These are phyloP conservation scores for Pyrenophora tritici-repentis DNA, from an alignment of 2,329 filamentous ascomycete species.

Conservation along the genomic window DNA sequence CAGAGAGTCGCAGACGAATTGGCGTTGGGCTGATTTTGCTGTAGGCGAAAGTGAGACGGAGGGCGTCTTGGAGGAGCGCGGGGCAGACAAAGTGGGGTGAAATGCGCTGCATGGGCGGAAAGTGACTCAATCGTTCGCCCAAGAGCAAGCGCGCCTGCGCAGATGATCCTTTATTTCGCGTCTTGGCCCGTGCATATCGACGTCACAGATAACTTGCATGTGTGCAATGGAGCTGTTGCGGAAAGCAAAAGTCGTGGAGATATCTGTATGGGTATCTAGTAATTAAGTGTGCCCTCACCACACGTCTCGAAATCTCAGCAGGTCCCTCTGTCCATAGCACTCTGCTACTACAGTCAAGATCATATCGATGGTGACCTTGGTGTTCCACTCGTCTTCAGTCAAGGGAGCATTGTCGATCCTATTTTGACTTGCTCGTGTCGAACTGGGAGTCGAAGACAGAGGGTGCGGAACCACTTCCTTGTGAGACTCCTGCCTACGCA, in stretches of 20 bases:
- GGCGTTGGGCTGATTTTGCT: slow-evolving; percentile 19
- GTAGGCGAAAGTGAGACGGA: slow-evolving; percentile 24
- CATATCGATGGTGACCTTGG: slow-evolving; percentile 82
- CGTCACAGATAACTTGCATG: slow-evolving; percentile 11
- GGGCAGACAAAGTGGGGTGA: slow-evolving; percentile 39
- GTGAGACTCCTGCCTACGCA: slow-evolving; percentile 12
- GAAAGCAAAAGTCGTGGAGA: not conserved
- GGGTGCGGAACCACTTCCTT: not conserved
- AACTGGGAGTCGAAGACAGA: not conserved
- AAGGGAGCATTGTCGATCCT: not conserved
- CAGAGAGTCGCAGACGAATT: slow-evolving; percentile 10
- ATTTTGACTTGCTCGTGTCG: not conserved
- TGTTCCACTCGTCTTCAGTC: slow-evolving; percentile 53
- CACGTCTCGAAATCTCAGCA: slow-evolving; percentile 72
- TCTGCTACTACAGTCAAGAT: slow-evolving; percentile 86
- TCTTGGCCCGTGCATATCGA: slow-evolving; percentile 21
- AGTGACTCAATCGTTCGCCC: slow-evolving; percentile 32
- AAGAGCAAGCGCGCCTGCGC: slow-evolving; percentile 26
- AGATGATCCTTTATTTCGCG: slow-evolving; percentile 17
- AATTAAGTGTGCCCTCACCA: slow-evolving; percentile 18
- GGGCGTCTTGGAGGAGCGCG: slow-evolving; percentile 32
- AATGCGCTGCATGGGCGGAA: slow-evolving; percentile 36
- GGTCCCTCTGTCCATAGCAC: slow-evolving; percentile 85
- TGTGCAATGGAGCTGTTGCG: not conserved
- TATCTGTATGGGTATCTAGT: slow-evolving; percentile 7